Percentiles rank a stretch among this genome's conserved stretches.
These are phyloP conservation scores for Begonia loranthoides DNA, from an alignment of 306 rosid species.

Conservation along the genomic window DNA sequence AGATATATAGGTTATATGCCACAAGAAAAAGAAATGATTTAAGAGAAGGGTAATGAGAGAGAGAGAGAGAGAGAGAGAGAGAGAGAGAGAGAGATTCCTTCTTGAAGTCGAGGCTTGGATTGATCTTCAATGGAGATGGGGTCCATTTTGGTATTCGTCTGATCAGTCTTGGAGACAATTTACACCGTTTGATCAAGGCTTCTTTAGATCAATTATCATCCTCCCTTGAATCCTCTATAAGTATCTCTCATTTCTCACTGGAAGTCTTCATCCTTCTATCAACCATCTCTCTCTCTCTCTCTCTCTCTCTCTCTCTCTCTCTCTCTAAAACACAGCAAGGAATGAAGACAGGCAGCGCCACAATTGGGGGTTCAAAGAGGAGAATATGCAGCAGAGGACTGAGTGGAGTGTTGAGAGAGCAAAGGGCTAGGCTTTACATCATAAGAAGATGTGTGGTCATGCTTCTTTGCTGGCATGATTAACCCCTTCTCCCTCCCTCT, in stretches of 20 bases:
- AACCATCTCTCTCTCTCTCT: slow-evolving; percentile 1
- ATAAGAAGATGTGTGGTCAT: slow-evolving; percentile 61
- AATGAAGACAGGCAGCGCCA: slow-evolving; percentile 40
- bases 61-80: too few relatives aligned
- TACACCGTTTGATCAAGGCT: not conserved
- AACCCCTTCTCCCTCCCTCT: not conserved
- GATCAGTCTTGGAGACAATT: slow-evolving; percentile 6
- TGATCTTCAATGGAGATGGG: too few relatives aligned
- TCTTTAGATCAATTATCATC: not conserved
- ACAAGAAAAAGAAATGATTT: slow-evolving; percentile 2
- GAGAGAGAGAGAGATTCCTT: too few relatives aligned
- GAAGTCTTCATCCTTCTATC: slow-evolving; percentile 13
- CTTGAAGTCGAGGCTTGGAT: too few relatives aligned
- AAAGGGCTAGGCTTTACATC: slow-evolving; percentile 49
- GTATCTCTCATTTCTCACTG: slow-evolving; percentile 7
- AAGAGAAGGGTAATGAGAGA: too few relatives aligned
- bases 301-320: not conserved
- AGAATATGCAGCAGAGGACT: slow-evolving; percentile 46
- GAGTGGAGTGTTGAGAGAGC: slow-evolving; percentile 44
- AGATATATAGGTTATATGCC: not conserved
- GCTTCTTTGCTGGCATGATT: slow-evolving; percentile 72
- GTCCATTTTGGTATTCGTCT: not conserved
- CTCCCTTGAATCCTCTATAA: slow-evolving; percentile 23
- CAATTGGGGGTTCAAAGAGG: slow-evolving; percentile 37
- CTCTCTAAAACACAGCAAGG: not conserved